Evolutionary conservation across 768 basidiomycete genomes (phyloP).

Genomic region (Leucocoprinus sp.): DNA sequence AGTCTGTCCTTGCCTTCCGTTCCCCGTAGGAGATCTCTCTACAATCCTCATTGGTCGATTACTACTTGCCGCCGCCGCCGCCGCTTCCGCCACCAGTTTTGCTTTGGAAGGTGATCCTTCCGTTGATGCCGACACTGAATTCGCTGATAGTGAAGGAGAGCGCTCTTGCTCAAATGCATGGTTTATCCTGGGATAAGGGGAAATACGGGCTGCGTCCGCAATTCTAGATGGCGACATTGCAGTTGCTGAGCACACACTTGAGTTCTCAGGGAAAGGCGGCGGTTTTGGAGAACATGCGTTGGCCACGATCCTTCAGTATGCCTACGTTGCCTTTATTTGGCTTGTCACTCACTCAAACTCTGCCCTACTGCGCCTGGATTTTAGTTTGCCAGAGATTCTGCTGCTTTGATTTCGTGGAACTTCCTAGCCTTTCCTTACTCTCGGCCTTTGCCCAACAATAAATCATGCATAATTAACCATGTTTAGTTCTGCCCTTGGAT

Average conservation of each 20-base stretch:
- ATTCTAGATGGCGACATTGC: constrained; percentile 35
- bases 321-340: constrained; percentile 29
- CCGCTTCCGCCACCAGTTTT: constrained; percentile 6
- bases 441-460: constrained; percentile 1
- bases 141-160: constrained; percentile 25
- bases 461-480: constrained; percentile 3
- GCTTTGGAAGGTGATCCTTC: constrained; percentile 9
- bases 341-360: neutral
- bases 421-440: neutral
- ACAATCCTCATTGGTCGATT: constrained; percentile 1
- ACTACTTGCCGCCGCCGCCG: neutral
- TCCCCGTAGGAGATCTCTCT: constrained; percentile 14
- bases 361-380: constrained; percentile 3
- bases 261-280: constrained; percentile 26
- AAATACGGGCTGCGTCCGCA: constrained; percentile 43
- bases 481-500: neutral
- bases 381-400: neutral
- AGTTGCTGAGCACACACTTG: constrained; percentile 16
- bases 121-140: neutral
- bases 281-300: constrained; percentile 28
- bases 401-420: constrained; percentile 1
- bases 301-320: constrained; percentile 30
- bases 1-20: constrained; percentile 23
- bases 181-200: constrained; percentile 52
- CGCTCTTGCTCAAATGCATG: constrained; percentile 30